Percentiles rank a stretch among this genome's conserved stretches.
phyloP scores from a whole-genome alignment of 768 basidiomycete species.

The Amanita jacksonii region DNA sequence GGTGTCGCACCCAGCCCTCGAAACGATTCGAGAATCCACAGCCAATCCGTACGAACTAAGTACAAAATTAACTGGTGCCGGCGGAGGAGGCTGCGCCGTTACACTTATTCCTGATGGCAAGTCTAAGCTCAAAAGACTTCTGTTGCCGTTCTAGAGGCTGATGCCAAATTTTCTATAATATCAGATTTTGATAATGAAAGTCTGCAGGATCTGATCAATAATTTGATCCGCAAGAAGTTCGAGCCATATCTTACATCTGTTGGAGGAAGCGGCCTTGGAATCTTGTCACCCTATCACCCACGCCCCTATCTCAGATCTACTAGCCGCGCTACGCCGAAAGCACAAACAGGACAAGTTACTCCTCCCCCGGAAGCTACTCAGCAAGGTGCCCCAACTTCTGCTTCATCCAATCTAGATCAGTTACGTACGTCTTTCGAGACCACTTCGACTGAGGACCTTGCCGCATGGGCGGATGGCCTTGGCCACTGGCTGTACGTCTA shows the following conservation, averaged over 20 bases:
- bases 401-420: constrained; percentile 17
- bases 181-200: constrained; percentile 63
- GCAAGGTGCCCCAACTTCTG: constrained; percentile 14
- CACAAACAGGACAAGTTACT: constrained; percentile 31
- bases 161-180: constrained; percentile 7
- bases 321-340: constrained; percentile 12
- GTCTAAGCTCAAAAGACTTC: constrained; percentile 16
- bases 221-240: constrained; percentile 57
- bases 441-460: constrained; percentile 30
- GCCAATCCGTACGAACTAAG: constrained; percentile 57
- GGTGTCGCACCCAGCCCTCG: constrained; percentile 86
- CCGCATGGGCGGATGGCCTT: constrained; percentile 42
- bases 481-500: constrained; percentile 59
- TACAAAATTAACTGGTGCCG: constrained; percentile 96
- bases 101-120: constrained; percentile 90
- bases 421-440: constrained; percentile 37
- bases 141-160: constrained; percentile 4
- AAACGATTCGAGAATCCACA: constrained; percentile 70
- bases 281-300: constrained; percentile 54
- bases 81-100: constrained; percentile 97
- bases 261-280: constrained; percentile 87
- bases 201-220: constrained; percentile 48
- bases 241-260: constrained; percentile 86
- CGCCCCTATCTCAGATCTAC: constrained; percentile 28
- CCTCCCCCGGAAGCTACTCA: constrained; percentile 29